phyloP scores from a whole-genome alignment of 176 grass and related monocot species.

The Melocanna baccifera region DNA sequence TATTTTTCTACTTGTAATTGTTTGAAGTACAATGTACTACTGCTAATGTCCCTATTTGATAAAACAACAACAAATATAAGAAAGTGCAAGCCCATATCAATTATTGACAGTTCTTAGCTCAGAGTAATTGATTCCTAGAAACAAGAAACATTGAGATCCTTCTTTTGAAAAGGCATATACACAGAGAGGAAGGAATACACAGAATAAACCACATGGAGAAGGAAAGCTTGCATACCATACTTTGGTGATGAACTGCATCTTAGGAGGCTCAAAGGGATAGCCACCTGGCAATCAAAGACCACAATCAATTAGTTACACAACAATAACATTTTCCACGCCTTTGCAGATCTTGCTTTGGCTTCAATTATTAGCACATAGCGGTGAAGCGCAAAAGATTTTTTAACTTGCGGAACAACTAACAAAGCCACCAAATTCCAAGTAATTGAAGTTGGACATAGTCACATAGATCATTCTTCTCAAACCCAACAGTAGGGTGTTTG shows the following conservation, averaged over 20 bases:
- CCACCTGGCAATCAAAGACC: constrained; percentile 64
- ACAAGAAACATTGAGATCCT: not conserved
- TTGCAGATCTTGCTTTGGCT: not conserved
- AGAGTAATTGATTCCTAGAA: not conserved
- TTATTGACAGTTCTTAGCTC: not conserved
- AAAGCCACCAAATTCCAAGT: not conserved
- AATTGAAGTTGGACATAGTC: not conserved
- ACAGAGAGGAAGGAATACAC: not conserved
- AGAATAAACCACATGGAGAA: not conserved
- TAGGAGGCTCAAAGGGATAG: constrained; percentile 97
- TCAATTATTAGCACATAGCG: not conserved
- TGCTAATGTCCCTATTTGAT: not conserved
- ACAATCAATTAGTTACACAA: not conserved
- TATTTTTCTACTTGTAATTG: not conserved
- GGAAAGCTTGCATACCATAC: constrained; percentile 74
- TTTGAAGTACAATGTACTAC: not conserved
- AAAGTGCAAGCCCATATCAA: not conserved
- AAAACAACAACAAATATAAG: not conserved
- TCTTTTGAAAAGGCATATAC: not conserved
- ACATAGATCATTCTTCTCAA: not conserved
- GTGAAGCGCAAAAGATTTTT: not conserved
- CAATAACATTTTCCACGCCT: not conserved
- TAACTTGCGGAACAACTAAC: not conserved
- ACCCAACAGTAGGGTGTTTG: not conserved
- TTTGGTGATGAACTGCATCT: constrained; percentile 99